Base-by-base conservation (phyloP, 768 basidiomycete species). In the Basidioascus undulatus region DNA sequence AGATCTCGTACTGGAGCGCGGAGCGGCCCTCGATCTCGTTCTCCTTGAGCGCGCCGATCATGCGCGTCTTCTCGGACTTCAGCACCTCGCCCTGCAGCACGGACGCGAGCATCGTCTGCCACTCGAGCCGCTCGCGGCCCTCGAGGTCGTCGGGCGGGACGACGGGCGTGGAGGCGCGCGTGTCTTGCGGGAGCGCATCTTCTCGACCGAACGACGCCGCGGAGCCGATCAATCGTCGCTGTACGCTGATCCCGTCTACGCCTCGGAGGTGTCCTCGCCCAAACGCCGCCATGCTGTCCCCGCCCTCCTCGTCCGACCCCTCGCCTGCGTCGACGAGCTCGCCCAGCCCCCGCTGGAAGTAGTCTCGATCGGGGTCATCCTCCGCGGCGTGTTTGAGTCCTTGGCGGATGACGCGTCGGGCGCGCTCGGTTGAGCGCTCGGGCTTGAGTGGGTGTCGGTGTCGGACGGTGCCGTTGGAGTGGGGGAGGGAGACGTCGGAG, bases 61-160 rank as follows among this genome's bases (percentile, higher is more conserved):
- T 86, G 42, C 92, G 72, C 20, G 78, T 79, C 60, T 84, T 92
- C 61, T 96, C 92, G 1, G 82, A 78, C 55, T 77, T 82, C 47
- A 98, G 70, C 10, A 98, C 84, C 51, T 96, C 87, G 9, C 92
- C 87, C 24, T 72, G 71, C 35, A 98, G 66, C 20, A 96, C 89
- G 24, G 86, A 89, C 11, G 81, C 71, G 25, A 96, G 70, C 73
- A 94, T 77, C 15, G 76, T 76, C 58, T 87, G 84, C 92, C 92
- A 96, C 58, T 92, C 86, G 36, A 87, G 58, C 21, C 87, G 66
- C 51, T 84, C 79, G 46, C 70, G 66, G 53, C 83, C 77, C 51
- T 78, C 71, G 40, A 66, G 44, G 19, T 38, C 42, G 7, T 25
- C 31, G 8, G 34, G 33, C 4, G 35, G 36, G 13, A 35, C 43